Conservation (phyloP, 2,329 filamentous ascomycete species). For the Chaetomiaceae sp. region DNA sequence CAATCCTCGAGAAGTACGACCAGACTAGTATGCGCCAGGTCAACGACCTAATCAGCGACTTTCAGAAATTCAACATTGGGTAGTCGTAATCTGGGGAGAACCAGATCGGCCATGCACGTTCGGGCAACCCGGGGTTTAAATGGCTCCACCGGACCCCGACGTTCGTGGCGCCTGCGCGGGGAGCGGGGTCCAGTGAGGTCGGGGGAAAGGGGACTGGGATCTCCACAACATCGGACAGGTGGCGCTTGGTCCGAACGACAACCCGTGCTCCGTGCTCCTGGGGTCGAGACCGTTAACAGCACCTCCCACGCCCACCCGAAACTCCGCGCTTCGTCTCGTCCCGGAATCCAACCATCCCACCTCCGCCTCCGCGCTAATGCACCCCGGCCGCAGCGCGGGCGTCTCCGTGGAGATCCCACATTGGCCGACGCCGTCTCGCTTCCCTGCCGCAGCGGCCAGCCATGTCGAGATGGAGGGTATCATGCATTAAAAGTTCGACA, state of each 20-base stretch:
- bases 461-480: too few species aligned
- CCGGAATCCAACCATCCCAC: constrained; percentile 20
- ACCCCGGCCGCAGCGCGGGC: neutral
- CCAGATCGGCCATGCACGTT: neutral
- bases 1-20: constrained; percentile 34
- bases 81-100: neutral
- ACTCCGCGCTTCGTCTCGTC: constrained; percentile 6
- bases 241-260: neutral
- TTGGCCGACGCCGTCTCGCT: constrained; percentile 11
- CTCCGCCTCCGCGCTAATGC: constrained; percentile 21
- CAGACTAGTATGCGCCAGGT: constrained; percentile 38
- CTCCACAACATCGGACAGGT: neutral
- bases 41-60: constrained; percentile 35
- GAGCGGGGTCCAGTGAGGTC: neutral
- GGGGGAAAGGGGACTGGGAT: neutral
- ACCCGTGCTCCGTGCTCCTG: too few species aligned
- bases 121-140: neutral
- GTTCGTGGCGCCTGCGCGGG: neutral
- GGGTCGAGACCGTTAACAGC: neutral
- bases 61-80: constrained; percentile 30
- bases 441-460: too few species aligned
- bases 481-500: neutral
- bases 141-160: neutral
- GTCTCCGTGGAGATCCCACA: constrained; percentile 18
- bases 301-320: constrained; percentile 16